Base-by-base conservation (phyloP, 164 flowering plant genomes). In the Annona cherimola region DNA sequence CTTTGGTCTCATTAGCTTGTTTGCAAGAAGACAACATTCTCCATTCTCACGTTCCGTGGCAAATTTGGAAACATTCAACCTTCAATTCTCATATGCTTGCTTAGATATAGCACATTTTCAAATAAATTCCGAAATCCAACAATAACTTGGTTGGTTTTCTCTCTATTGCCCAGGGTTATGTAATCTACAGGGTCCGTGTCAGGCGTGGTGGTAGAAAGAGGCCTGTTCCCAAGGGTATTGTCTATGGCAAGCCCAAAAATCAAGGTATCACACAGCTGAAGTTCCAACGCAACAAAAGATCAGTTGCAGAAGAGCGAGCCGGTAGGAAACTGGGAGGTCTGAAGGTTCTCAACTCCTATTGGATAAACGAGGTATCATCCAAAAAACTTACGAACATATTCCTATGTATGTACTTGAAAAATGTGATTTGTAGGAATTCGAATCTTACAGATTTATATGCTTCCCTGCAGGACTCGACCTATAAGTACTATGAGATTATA, bases 291-390 rank as follows among this genome's bases (percentile, higher is more conserved):
- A 88, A 87, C 89, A 88, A 88, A 86, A 81, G 88, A 73, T 87
- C 92, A 3, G 90, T 87, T 64, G 92, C 92, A 1, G 92, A 88
- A 77, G 92, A 88, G 73, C 86, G 96, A 68, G 96, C 96, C 73
- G 96, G 93, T 0, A 76, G 91, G n/a, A 87, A 86, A 73, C 75
- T 90, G 75, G 96, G 87, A 68, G 96, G 93, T 55, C 86, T 90
- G 46, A 87, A 87, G 82, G 93, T 90, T 64, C 84, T 90, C 66
- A 89, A 89, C 72, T 90, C 96, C 18, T 90, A 90, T 84, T 90
- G 93, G 91, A 69, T 90, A 72, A 90, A 90, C 64, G 88, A 89
- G 96, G 96, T 88, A 42, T 16, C 57, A 50, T 1, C 57, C 57
- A 50, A 16, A 50, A 9, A 50, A 9, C 1, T 9, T 3, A 9